These are phyloP conservation scores for Dioszegia crocea DNA, from an alignment of 768 basidiomycete genomes.

Conservation along the genomic window DNA sequence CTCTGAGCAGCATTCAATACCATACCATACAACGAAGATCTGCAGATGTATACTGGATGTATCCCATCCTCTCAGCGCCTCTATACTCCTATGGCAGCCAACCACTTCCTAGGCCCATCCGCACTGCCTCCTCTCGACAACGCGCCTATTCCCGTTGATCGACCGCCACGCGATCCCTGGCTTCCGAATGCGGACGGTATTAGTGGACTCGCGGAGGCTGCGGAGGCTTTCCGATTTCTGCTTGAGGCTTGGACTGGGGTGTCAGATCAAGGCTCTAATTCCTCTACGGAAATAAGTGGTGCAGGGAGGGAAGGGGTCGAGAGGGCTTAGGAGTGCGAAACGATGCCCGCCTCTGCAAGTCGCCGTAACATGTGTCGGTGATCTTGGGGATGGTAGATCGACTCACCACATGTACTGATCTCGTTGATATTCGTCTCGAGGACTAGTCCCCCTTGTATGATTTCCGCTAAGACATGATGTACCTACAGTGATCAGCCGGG, in stretches of 20 bases:
- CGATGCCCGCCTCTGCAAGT: too few relatives aligned
- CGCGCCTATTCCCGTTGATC: constrained; percentile 13
- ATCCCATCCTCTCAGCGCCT: neutral
- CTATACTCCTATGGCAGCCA: constrained; percentile 40
- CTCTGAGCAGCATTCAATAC: too few relatives aligned
- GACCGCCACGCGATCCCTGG: constrained; percentile 10
- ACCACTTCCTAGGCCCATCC: constrained; percentile 36
- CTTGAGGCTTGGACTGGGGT: constrained; percentile 32
- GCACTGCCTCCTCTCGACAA: constrained; percentile 12
- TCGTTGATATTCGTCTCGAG: constrained; percentile 66
- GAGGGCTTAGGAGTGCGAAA: neutral
- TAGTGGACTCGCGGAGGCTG: constrained; percentile 38
- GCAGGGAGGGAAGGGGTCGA: neutral
- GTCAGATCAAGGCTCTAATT: neutral
- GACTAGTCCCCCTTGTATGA: constrained; percentile 93
- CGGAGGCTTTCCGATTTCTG: constrained; percentile 39
- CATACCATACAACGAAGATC: too few relatives aligned
- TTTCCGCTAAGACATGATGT: constrained; percentile 90
- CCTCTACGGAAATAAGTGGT: too few relatives aligned
- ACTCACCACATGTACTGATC: constrained; percentile 43
- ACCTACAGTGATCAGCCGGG: constrained; percentile 56
- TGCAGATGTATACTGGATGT: too few relatives aligned
- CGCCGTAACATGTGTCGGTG: too few relatives aligned
- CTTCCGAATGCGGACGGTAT: constrained; percentile 27
- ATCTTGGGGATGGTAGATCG: too few relatives aligned